Percentiles rank a stretch among this genome's conserved stretches.
Evolutionary conservation across 2,329 filamentous ascomycete species (phyloP).

Genomic region (Hymenoscyphus fraxineus): DNA sequence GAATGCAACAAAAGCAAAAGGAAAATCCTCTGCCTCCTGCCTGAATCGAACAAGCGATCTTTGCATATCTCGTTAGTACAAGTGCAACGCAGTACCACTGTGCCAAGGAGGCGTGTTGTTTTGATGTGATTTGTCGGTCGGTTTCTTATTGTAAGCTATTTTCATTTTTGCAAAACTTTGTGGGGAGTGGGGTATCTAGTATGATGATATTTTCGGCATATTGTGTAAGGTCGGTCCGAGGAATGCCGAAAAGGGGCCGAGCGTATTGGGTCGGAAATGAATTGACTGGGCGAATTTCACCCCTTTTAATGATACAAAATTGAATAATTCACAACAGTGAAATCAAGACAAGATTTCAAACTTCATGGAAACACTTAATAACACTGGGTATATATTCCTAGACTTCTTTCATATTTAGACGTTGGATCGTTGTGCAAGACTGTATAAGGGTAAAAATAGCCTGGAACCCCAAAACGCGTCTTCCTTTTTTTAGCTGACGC

Average conservation of each 20-base stretch:
- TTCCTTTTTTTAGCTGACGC: too few species aligned
- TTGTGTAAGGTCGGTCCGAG: not conserved
- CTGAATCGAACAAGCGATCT: not conserved
- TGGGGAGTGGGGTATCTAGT: not conserved
- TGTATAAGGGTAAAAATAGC: too few species aligned
- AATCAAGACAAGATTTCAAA: too few species aligned
- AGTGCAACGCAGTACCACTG: conserved; percentile 1
- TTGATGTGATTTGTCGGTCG: not conserved
- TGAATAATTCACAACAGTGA: too few species aligned
- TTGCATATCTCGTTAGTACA: not conserved
- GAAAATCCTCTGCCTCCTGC: not conserved
- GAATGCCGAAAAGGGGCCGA: not conserved
- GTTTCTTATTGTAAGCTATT: not conserved
- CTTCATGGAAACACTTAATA: too few species aligned
- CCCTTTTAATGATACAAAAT: not conserved
- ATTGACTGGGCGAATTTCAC: not conserved
- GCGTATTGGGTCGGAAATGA: not conserved
- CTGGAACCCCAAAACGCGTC: too few species aligned
- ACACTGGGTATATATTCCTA: too few species aligned
- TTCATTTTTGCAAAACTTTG: not conserved
- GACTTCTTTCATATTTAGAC: too few species aligned
- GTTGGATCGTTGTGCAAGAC: too few species aligned
- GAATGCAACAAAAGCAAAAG: too few species aligned
- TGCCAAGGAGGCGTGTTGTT: not conserved
- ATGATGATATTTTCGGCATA: too few species aligned